Evolutionary conservation across 2,329 filamentous ascomycete genomes (phyloP).

Genomic region (Tolypocladium tundrense): DNA sequence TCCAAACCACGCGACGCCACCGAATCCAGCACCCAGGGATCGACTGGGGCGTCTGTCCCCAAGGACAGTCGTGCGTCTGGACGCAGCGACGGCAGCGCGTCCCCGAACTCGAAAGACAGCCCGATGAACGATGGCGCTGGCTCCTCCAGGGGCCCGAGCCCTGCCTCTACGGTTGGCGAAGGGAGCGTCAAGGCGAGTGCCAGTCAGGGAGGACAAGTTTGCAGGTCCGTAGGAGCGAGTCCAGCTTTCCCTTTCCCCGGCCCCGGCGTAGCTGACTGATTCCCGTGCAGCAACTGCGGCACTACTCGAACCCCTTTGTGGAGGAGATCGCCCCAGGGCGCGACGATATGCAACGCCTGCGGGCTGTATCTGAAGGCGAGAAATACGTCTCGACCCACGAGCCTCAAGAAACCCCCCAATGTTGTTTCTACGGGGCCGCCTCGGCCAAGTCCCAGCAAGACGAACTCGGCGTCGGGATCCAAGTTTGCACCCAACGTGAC

Average conservation of each 20-base stretch:
- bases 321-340: slow-evolving; percentile 84
- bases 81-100: slow-evolving; percentile 13
- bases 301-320: slow-evolving; percentile 91
- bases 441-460: slow-evolving; percentile 30
- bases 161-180: slow-evolving; percentile 10
- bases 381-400: slow-evolving; percentile 83
- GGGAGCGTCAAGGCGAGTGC: slow-evolving; percentile 7
- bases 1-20: slow-evolving; percentile 16
- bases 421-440: slow-evolving; percentile 32
- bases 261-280: neutral
- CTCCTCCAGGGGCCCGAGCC: slow-evolving; percentile 18
- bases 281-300: slow-evolving; percentile 69
- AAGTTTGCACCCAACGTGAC: slow-evolving; percentile 30
- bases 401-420: slow-evolving; percentile 66
- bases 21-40: slow-evolving; percentile 4
- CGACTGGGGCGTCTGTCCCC: slow-evolving; percentile 12
- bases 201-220: slow-evolving; percentile 51
- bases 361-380: slow-evolving; percentile 90
- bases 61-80: slow-evolving; percentile 10
- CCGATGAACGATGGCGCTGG: slow-evolving; percentile 10
- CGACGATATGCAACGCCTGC: slow-evolving; percentile 96
- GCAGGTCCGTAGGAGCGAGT: slow-evolving; percentile 49
- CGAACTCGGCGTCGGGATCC: slow-evolving; percentile 23
- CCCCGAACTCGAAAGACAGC: slow-evolving; percentile 16
- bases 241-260: fast-evolving